A percentile compares a stretch with the other conserved stretches of the same genome.
Conservation (phyloP, 306 rosid genomes). For the Cicer pinnatifidum region DNA sequence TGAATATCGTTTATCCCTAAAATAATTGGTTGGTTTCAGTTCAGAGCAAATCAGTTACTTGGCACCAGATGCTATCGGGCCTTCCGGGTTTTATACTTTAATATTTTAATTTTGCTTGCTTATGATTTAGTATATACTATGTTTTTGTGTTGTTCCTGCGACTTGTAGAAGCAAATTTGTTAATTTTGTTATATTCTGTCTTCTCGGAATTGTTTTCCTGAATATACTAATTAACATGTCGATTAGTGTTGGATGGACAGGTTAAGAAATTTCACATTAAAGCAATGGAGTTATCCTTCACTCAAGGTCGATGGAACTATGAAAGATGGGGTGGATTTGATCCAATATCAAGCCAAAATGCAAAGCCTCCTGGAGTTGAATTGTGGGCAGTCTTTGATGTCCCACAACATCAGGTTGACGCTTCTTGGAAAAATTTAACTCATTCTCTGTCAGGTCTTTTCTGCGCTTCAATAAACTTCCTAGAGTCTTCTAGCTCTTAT, state of each 20-base stretch:
- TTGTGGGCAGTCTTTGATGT: conserved; percentile 93
- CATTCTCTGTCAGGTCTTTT: conserved; percentile 91
- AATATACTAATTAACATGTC: conserved; percentile 48
- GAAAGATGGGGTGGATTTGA: conserved; percentile 96
- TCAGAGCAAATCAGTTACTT: not conserved
- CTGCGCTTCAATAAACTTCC: conserved; percentile 95
- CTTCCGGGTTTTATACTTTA: not conserved
- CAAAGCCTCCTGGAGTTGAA: conserved; percentile 97
- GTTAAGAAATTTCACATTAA: conserved; percentile 74
- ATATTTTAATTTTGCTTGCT: not conserved
- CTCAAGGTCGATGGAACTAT: conserved; percentile 97
- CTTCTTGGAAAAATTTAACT: conserved; percentile 90
- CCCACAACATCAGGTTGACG: conserved; percentile 68
- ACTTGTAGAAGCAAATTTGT: conserved; percentile 3
- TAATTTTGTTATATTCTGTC: not conserved
- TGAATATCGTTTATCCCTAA: not conserved
- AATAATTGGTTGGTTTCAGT: not conserved
- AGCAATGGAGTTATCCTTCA: conserved; percentile 91
- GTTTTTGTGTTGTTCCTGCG: conserved; percentile 11
- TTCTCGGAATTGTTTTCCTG: not conserved
- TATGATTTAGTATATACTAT: not conserved
- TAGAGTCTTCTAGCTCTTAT: conserved; percentile 81
- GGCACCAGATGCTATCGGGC: not conserved
- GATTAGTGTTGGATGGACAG: conserved; percentile 63
- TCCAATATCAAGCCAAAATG: conserved; percentile 82